Evolutionary conservation across 257 asterid species (phyloP), one percentile per base, ranked within the genome.

Genomic region (Solanum etuberosum): DNA sequence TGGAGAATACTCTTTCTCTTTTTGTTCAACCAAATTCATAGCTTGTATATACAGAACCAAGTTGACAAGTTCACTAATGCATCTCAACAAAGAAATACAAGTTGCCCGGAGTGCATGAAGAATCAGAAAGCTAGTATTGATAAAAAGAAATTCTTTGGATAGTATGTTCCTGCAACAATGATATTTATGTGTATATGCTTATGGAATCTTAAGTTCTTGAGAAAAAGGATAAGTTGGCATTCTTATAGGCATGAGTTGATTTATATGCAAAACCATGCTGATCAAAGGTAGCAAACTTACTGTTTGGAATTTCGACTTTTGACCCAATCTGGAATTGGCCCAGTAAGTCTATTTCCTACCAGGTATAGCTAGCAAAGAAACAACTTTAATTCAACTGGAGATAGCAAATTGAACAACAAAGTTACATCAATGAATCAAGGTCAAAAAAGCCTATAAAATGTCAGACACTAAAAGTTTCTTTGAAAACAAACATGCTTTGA

Each of bases 321-420:
- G 71, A 90, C 76, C 94, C 95, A 91, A 5, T 65, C 86, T 81
- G 87, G 93, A 84, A 94, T 48, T 9, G 91, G 86, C 63, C 94
- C 94, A 14, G 90, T 83, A 31, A 94, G 93, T 54, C 21, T 83
- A 92, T 94, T 94, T 48, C 93, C 86, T 23, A 92, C 88, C 89
- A 94, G 71, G 83, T 67, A 90, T 67, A 90, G 93, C 94, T 94
- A 87, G 83, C 70, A 63, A 86, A 46, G 3, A 32, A 6, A 31
- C 74, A 86, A 37, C 72, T 51, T 23, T 31, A 67, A 87, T 46
- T 85, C 59, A 11, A 65, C 13, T 10, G 82, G 7, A n/a, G 57
- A 76, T 12, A 6, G 3, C 7, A n/a, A 76, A n/a, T 40, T 15
- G 37, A n/a, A 40, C 59, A 76, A 76, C 32, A 42, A 12, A 25